phyloP scores from a whole-genome alignment of 257 asterid genomes.

The Handroanthus guayacan region DNA sequence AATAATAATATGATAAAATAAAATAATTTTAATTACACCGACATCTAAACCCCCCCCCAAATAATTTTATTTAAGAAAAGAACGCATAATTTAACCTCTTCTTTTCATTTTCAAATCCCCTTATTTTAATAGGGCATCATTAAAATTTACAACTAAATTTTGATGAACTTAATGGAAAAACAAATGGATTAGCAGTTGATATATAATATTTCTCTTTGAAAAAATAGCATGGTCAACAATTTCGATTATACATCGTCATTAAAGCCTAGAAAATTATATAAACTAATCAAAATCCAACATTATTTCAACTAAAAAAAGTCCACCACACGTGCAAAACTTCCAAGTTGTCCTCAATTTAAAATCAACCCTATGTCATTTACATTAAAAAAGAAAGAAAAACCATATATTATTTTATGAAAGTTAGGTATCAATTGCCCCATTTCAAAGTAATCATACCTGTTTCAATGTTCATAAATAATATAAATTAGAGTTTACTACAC shows the following conservation, averaged over 20 bases:
- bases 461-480: too few relatives aligned
- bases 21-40: neutral
- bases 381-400: too few relatives aligned
- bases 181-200: too few relatives aligned
- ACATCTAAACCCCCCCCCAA: constrained; percentile 13
- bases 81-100: neutral
- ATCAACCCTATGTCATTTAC: constrained; percentile 25
- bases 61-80: neutral
- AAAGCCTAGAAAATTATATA: constrained; percentile 13
- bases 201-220: neutral
- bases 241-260: constrained; percentile 29
- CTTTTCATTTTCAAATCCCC: too few relatives aligned
- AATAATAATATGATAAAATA: neutral
- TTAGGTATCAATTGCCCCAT: constrained; percentile 31
- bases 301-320: constrained; percentile 29
- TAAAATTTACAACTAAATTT: too few relatives aligned
- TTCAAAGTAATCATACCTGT: too few relatives aligned
- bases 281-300: constrained; percentile 19
- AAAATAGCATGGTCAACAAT: constrained; percentile 37
- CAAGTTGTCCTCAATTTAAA: constrained; percentile 15
- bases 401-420: constrained; percentile 7
- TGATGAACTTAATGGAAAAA: too few relatives aligned
- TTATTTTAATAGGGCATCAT: too few relatives aligned
- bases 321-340: constrained; percentile 31
- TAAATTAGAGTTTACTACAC: too few relatives aligned